These are phyloP conservation scores for Xylaria palmicola DNA, from an alignment of 495 filamentous ascomycete genomes.

Conservation along the genomic window DNA sequence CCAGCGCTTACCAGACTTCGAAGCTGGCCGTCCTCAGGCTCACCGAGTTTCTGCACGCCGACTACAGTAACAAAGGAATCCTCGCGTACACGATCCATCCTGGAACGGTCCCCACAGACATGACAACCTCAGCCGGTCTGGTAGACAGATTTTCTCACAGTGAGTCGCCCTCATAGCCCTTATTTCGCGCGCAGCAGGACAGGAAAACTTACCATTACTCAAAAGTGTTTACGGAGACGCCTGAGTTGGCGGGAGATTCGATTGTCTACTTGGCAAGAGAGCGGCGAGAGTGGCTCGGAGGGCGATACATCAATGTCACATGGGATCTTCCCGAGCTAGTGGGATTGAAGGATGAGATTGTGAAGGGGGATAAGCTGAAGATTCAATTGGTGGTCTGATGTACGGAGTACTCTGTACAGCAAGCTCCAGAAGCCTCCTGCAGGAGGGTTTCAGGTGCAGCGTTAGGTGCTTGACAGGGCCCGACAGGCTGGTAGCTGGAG, in stretches of 20 bases:
- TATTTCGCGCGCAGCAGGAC: neutral
- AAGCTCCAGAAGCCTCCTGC: too few species aligned
- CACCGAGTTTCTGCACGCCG: constrained; percentile 43
- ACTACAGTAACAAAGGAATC: constrained; percentile 49
- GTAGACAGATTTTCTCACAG: neutral
- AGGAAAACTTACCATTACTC: neutral
- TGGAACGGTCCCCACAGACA: constrained; percentile 48
- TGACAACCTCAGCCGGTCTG: constrained; percentile 26
- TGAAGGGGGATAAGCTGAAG: constrained; percentile 47
- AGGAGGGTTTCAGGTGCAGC: too few species aligned
- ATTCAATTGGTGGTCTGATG: constrained; percentile 39
- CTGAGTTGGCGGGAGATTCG: constrained; percentile 47
- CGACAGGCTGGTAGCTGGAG: too few species aligned
- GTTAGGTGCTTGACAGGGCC: too few species aligned
- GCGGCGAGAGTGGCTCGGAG: constrained; percentile 51
- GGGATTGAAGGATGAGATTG: constrained; percentile 44
- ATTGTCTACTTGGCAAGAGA: constrained; percentile 48
- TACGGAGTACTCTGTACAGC: too few species aligned
- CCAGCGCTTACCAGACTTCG: constrained; percentile 43
- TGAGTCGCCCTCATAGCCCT: constrained; percentile 1
- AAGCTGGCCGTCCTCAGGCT: constrained; percentile 53
- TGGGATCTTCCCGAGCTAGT: constrained; percentile 53
- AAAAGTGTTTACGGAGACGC: constrained; percentile 42
- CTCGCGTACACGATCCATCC: constrained; percentile 51
- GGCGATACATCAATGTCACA: constrained; percentile 46